Conservation (phyloP, 2,329 filamentous ascomycete genomes). For the Pyrenophora seminiperda region DNA sequence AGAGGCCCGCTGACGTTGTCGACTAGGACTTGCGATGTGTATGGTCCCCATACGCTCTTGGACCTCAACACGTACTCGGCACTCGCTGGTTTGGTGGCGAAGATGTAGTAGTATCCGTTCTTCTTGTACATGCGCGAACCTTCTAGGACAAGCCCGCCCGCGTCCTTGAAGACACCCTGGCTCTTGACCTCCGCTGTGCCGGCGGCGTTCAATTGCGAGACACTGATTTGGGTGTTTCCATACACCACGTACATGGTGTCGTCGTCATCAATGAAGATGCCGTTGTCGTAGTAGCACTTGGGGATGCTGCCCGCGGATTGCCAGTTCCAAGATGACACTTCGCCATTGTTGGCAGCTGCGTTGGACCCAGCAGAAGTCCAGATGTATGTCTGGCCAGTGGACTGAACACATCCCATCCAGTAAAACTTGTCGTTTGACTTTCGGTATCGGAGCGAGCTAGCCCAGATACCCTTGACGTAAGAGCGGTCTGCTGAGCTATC, state of each 20-base stretch:
- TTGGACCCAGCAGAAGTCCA: slow-evolving; percentile 56
- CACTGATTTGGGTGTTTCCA: slow-evolving; percentile 55
- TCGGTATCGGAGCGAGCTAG: slow-evolving; percentile 60
- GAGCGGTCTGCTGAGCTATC: slow-evolving; percentile 47
- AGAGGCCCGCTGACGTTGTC: slow-evolving; percentile 53
- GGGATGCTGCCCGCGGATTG: slow-evolving; percentile 45
- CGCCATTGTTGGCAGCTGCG: slow-evolving; percentile 40
- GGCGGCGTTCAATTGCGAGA: slow-evolving; percentile 59
- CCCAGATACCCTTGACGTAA: slow-evolving; percentile 63
- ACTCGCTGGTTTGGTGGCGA: slow-evolving; percentile 55
- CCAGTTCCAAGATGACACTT: slow-evolving; percentile 49
- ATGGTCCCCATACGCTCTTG: slow-evolving; percentile 59
- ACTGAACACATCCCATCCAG: slow-evolving; percentile 63
- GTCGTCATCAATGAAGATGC: slow-evolving; percentile 63
- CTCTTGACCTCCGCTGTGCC: slow-evolving; percentile 54
- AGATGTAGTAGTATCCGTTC: slow-evolving; percentile 62
- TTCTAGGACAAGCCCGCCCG: slow-evolving; percentile 53
- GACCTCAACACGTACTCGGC: slow-evolving; percentile 59
- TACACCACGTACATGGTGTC: slow-evolving; percentile 65
- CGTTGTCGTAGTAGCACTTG: slow-evolving; percentile 63
- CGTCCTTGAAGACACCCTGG: slow-evolving; percentile 52
- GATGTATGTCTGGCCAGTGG: slow-evolving; percentile 56
- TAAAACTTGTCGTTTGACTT: slow-evolving; percentile 58
- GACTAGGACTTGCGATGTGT: slow-evolving; percentile 54
- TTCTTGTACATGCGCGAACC: slow-evolving; percentile 63